These are phyloP conservation scores for Pezicula carpinea DNA, from an alignment of 2,329 filamentous ascomycete species.

Conservation along the genomic window DNA sequence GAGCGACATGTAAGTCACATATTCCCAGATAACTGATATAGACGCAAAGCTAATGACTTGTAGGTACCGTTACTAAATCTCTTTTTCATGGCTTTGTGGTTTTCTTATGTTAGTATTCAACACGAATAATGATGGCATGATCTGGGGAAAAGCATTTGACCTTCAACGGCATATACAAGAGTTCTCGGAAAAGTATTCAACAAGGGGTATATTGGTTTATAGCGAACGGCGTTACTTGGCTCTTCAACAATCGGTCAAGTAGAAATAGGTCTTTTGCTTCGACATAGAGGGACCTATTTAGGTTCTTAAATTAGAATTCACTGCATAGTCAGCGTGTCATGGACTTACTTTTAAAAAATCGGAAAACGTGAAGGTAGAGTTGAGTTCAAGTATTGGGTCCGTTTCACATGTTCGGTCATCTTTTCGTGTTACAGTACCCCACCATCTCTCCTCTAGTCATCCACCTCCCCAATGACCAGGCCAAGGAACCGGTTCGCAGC, in stretches of 20 bases:
- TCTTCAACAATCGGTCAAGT: conserved; percentile 35
- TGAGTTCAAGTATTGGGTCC: too few relatives aligned
- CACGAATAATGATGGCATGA: conserved; percentile 53
- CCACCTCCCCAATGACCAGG: background rate
- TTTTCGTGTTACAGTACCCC: background rate
- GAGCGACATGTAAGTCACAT: conserved; percentile 70
- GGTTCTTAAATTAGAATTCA: background rate
- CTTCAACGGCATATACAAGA: conserved; percentile 56
- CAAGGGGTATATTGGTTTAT: conserved; percentile 26
- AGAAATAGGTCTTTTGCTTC: conserved; percentile 25
- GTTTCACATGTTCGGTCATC: too few relatives aligned
- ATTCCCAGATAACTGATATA: background rate
- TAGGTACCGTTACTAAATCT: conserved; percentile 32
- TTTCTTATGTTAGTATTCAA: conserved; percentile 25
- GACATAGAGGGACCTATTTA: conserved; percentile 15
- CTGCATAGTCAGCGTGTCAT: background rate
- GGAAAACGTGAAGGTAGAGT: too few relatives aligned
- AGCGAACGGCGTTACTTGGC: conserved; percentile 33
- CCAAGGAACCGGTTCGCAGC: background rate
- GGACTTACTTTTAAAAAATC: background rate
- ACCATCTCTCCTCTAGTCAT: background rate
- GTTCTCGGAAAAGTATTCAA: conserved; percentile 30
- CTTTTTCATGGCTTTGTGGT: background rate
- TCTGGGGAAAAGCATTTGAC: conserved; percentile 51
- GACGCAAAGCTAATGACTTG: conserved; percentile 10